Base-by-base conservation (phyloP, 2,329 filamentous ascomycete species). In the Aspergillus sp. region DNA sequence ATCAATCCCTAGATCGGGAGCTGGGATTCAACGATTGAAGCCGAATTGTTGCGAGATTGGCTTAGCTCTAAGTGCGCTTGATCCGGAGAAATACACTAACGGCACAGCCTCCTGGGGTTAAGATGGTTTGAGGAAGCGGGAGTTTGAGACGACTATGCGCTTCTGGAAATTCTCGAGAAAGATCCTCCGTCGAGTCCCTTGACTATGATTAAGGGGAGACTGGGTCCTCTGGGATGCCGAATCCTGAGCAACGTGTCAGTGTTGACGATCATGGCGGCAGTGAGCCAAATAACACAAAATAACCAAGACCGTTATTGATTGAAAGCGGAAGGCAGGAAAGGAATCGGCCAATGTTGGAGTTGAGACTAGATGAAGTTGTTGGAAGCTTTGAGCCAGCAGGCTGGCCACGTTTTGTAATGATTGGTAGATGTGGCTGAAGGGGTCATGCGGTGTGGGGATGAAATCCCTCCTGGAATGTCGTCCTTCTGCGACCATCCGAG, bases 341-440 rank as follows among this genome's bases (percentile, higher is more conserved):
- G 35, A 45, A 11, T 45, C 43, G 12, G 19, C 23, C 19, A 11
- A 45, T 35, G 45, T 48, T 17, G 23, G 31, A 27, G 31, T 33
- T 15, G 17, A 48, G 19, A 33, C 41, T 8, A 40, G 33, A 47
- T 25, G 46, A 57, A 47, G 27, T 47, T 35, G 39, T 31, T 46
- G 37, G 53, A 46, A 58, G 52, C 47, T 52, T 12, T 51, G 50
- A 41, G 57, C 62, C 60, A 66, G 57, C 56, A 56, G 35, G 55
- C 54, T 55, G 57, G 57, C 59, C 59, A 65, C 61, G 61, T 62
- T 64, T 56, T 23, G 31, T 49, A 61, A 54, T 62, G 60, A 64
- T 65, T 65, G 62, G 62, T 17, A 17, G 17, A 17, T 17, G 17
- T 56, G 55, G 44, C 25, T 56, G 55, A 50, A 53, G 27, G 40